phyloP scores from a whole-genome alignment of 176 grass and related monocot genomes.

The Lolium perenne region DNA sequence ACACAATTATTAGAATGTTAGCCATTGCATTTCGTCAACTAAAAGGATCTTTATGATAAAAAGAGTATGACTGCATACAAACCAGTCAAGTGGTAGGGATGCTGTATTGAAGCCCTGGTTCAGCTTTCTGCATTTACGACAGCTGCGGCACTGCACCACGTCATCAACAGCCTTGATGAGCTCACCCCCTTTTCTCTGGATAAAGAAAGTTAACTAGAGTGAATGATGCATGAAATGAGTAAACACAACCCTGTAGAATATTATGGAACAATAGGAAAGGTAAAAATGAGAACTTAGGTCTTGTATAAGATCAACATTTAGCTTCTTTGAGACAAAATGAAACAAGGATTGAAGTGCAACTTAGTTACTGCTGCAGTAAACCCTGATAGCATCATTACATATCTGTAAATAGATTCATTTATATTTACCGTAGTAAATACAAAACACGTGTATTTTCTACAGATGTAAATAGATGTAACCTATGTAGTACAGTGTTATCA shows the following conservation, averaged over 20 bases:
- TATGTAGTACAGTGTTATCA: background rate
- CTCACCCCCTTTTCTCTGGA: constrained; percentile 59
- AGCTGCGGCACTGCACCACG: constrained; percentile 77
- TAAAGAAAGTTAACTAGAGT: constrained; percentile 39
- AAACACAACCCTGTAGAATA: constrained; percentile 14
- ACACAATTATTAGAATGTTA: too few species aligned
- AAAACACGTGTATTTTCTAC: background rate
- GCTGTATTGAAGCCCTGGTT: constrained; percentile 49
- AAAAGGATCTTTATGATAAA: constrained; percentile 2
- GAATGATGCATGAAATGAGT: constrained; percentile 12
- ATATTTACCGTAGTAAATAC: background rate
- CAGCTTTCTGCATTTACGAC: constrained; percentile 78
- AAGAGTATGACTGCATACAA: constrained; percentile 36
- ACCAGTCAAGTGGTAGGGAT: constrained; percentile 67
- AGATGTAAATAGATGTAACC: background rate
- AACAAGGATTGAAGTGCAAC: background rate
- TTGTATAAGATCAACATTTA: constrained; percentile 13
- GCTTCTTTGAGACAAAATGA: background rate
- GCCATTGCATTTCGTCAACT: too few species aligned
- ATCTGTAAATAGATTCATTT: background rate
- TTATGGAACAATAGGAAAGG: background rate
- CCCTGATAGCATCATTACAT: background rate
- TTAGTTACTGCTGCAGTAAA: background rate
- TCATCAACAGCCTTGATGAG: constrained; percentile 56
- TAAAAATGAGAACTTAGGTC: constrained; percentile 2